phyloP scores from a whole-genome alignment of 176 grass and related monocot genomes.

The Zea mays region Zm-B73-REFERENCE-NAM-5.0 NC_050098.1:119849501-119850000 shows the following conservation, averaged over 20 bases:
- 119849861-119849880: slow-evolving; percentile 17
- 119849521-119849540: slow-evolving; percentile 84
- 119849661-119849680: slow-evolving; percentile 59
- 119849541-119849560: slow-evolving; percentile 85
- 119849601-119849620: slow-evolving; percentile 89
- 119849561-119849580: slow-evolving; percentile 80
- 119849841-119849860: slow-evolving; percentile 55
- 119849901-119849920: background rate
- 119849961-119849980: background rate
- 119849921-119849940: too few relatives aligned
- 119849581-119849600: slow-evolving; percentile 83
- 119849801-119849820: too few relatives aligned
- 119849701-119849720: slow-evolving; percentile 79
- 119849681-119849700: slow-evolving; percentile 61
- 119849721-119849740: slow-evolving; percentile 58
- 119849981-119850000: background rate
- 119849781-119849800: too few relatives aligned
- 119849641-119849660: slow-evolving; percentile 68
- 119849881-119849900: slow-evolving; percentile 1
- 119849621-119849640: slow-evolving; percentile 76
- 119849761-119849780: slow-evolving; percentile 53
- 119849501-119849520: too few relatives aligned
- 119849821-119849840: slow-evolving; percentile 70
- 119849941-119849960: too few relatives aligned
- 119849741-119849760: slow-evolving; percentile 46